phyloP scores from a whole-genome alignment of 2,329 filamentous ascomycete species.

The Rachicladosporium sp. region DNA sequence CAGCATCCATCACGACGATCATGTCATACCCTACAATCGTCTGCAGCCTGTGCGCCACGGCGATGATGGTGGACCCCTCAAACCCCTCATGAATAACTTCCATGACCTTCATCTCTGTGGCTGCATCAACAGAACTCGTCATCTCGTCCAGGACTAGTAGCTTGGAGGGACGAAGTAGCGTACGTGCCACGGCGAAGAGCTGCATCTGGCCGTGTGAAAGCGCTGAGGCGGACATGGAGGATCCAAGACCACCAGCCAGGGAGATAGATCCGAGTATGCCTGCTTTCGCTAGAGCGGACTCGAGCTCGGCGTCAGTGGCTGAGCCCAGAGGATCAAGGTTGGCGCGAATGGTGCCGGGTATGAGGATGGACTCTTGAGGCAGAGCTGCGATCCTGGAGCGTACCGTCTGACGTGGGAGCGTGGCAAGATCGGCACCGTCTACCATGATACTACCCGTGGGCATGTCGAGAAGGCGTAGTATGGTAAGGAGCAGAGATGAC shows the following conservation, averaged over 20 bases:
- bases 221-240: conserved; percentile 20
- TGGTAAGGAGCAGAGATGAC: conserved; percentile 35
- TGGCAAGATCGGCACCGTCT: conserved; percentile 36
- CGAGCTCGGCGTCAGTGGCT: conserved; percentile 28
- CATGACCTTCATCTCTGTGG: conserved; percentile 47
- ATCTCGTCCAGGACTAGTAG: conserved; percentile 29
- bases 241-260: conserved; percentile 29
- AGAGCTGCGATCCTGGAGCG: conserved; percentile 35
- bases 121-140: conserved; percentile 39
- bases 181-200: conserved; percentile 37
- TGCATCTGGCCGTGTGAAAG: conserved; percentile 39
- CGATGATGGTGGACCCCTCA: conserved; percentile 45
- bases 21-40: conserved; percentile 43
- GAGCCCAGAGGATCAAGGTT: conserved; percentile 35
- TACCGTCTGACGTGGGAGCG: conserved; percentile 31
- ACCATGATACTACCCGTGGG: conserved; percentile 32
- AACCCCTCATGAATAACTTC: conserved; percentile 36
- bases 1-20: conserved; percentile 40
- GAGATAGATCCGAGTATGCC: conserved; percentile 22
- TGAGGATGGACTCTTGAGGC: conserved; percentile 41
- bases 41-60: conserved; percentile 44
- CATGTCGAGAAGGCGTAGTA: conserved; percentile 39
- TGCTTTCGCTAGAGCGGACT: conserved; percentile 34
- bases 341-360: conserved; percentile 35
- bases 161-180: conserved; percentile 29